Percentiles rank a stretch among this genome's conserved stretches.
Conservation (phyloP, 1,139 yeast species). For the Debaryomycetaceae sp. region DNA sequence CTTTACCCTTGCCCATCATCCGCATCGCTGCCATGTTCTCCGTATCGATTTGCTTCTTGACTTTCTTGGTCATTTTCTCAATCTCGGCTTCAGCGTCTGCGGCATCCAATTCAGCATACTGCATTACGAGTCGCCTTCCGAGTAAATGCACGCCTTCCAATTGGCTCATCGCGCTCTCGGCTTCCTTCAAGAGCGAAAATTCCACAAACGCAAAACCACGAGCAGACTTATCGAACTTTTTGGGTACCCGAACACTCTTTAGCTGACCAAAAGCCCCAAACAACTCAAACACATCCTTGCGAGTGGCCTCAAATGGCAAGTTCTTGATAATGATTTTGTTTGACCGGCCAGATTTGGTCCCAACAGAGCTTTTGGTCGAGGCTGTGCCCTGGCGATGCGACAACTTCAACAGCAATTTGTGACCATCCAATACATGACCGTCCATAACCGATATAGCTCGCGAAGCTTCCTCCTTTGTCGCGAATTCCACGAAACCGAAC, state of each 20-base stretch:
- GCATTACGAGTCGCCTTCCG: constrained; percentile 94
- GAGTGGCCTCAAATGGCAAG: constrained; percentile 91
- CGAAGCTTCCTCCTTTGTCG: constrained; percentile 64
- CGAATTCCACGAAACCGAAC: constrained; percentile 91
- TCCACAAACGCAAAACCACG: constrained; percentile 98
- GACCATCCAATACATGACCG: constrained; percentile 79
- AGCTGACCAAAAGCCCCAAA: constrained; percentile 92
- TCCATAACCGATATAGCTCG: constrained; percentile 67
- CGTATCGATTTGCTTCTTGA: constrained; percentile 68
- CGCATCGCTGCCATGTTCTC: constrained; percentile 66
- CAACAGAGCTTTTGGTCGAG: constrained; percentile 10
- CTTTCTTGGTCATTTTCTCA: constrained; percentile 79
- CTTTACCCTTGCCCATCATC: constrained; percentile 62
- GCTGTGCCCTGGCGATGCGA: constrained; percentile 58
- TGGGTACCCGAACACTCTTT: constrained; percentile 91
- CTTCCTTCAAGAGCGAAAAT: constrained; percentile 79
- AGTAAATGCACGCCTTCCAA: constrained; percentile 92
- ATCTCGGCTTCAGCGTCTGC: constrained; percentile 84
- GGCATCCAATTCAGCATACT: constrained; percentile 77
- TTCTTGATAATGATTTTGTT: constrained; percentile 88
- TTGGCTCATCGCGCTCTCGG: constrained; percentile 91
- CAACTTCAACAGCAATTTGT: constrained; percentile 75
- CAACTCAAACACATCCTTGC: constrained; percentile 82
- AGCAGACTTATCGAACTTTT: constrained; percentile 88
- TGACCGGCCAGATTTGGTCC: constrained; percentile 29